Conservation (phyloP, 192 early-diverging fungal species). For the Nowakowskiella sp. region DNA sequence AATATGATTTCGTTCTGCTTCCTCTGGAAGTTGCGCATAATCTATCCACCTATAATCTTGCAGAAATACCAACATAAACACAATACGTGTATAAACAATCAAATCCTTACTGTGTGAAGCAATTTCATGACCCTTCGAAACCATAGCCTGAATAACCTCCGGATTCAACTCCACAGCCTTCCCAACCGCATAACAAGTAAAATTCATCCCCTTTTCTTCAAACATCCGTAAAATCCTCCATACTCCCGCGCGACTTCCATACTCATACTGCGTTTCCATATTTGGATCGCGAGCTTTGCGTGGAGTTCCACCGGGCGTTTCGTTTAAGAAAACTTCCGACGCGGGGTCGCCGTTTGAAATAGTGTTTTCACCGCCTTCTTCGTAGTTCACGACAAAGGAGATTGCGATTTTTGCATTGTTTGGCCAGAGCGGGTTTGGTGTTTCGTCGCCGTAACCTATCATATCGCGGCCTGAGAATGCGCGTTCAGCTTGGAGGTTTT, state of each 20-base stretch:
- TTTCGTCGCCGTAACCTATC: constrained; percentile 30
- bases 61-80: constrained; percentile 14
- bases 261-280: constrained; percentile 47
- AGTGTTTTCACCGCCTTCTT: constrained; percentile 51
- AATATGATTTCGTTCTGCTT: constrained; percentile 28
- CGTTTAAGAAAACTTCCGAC: constrained; percentile 45
- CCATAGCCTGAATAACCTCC: constrained; percentile 25
- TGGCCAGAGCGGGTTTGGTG: constrained; percentile 42
- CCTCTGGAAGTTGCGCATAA: constrained; percentile 15
- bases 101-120: constrained; percentile 29
- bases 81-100: constrained; percentile 18
- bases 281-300: constrained; percentile 26
- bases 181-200: constrained; percentile 47
- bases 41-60: constrained; percentile 22
- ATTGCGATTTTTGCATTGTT: constrained; percentile 38
- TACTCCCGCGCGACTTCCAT: constrained; percentile 42
- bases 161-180: constrained; percentile 40
- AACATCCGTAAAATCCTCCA: constrained; percentile 39
- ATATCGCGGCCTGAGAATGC: constrained; percentile 26
- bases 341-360: constrained; percentile 29
- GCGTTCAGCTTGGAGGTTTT: constrained; percentile 14
- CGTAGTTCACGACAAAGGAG: constrained; percentile 45
- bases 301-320: constrained; percentile 23
- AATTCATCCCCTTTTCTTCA: constrained; percentile 19
- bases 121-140: constrained; percentile 35